Evolutionary conservation across 805 yeast genomes (phyloP).

Genomic region (Lachancea cidri): DNA sequence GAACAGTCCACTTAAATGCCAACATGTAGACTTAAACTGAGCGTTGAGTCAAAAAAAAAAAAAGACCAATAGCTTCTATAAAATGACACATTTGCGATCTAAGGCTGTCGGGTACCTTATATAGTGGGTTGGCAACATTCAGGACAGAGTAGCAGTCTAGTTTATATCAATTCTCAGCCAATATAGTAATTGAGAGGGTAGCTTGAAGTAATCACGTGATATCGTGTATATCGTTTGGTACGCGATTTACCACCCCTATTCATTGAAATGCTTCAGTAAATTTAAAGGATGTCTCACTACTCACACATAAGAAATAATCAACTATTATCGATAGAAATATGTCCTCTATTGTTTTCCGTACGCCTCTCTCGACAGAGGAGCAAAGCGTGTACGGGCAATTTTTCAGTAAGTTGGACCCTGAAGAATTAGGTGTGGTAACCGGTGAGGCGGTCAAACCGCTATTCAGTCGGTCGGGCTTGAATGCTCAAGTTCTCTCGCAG

Average conservation of each 20-base stretch:
- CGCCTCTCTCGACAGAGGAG: constrained; percentile 64
- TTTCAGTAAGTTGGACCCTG: constrained; percentile 76
- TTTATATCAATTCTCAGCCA: no score
- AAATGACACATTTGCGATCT: no score
- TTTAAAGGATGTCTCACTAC: not conserved
- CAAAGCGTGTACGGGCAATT: constrained; percentile 65
- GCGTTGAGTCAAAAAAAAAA: no score
- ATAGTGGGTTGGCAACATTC: no score
- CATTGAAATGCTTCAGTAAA: not conserved
- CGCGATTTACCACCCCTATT: not conserved
- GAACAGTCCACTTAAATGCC: no score
- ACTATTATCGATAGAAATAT: constrained; percentile 6
- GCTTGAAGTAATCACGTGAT: not conserved
- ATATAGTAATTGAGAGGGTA: no score
- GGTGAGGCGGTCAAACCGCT: constrained; percentile 83
- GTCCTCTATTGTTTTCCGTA: constrained; percentile 28
- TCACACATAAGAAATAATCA: not conserved
- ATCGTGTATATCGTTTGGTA: not conserved
- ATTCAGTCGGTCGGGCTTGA: constrained; percentile 79
- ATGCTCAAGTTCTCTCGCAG: constrained; percentile 74
- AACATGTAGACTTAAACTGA: no score
- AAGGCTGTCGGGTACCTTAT: no score
- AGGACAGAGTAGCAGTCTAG: no score
- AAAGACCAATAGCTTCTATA: no score
- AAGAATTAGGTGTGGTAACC: constrained; percentile 72